Evolutionary conservation across 2,329 filamentous ascomycete genomes (phyloP).

Genomic region (Calycina marina): DNA sequence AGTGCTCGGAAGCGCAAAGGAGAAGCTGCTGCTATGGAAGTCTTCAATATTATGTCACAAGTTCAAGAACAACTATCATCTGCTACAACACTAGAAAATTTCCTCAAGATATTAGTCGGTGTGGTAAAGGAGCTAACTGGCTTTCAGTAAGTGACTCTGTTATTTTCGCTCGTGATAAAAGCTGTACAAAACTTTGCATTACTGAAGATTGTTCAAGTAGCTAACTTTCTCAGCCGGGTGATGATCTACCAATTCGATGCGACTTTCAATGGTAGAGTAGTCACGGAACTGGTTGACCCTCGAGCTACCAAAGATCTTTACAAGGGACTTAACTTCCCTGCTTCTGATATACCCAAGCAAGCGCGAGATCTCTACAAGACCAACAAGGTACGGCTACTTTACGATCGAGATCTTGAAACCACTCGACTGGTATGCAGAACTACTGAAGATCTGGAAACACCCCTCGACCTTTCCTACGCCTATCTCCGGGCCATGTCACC

Average conservation of each 20-base stretch:
- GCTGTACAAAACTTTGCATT: too few species aligned
- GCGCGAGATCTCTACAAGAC: constrained; percentile 79
- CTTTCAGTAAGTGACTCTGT: too few species aligned
- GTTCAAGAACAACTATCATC: constrained; percentile 75
- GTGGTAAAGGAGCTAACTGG: constrained; percentile 82
- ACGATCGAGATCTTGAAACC: constrained; percentile 69
- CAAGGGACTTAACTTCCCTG: constrained; percentile 78
- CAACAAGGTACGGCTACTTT: constrained; percentile 78
- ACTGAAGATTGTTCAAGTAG: too few species aligned
- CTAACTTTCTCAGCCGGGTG: too few species aligned
- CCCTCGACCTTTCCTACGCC: constrained; percentile 57
- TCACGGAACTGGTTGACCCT: constrained; percentile 26
- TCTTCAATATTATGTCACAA: constrained; percentile 85
- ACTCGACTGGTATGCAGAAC: constrained; percentile 70
- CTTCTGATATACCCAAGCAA: constrained; percentile 74
- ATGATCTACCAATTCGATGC: constrained; percentile 76
- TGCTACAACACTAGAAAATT: constrained; percentile 53
- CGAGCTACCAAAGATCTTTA: constrained; percentile 68
- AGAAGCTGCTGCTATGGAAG: constrained; percentile 73
- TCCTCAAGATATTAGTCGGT: constrained; percentile 70
- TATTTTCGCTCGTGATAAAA: too few species aligned
- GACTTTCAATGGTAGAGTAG: constrained; percentile 1
- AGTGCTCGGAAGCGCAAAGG: constrained; percentile 62
- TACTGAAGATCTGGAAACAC: constrained; percentile 54
- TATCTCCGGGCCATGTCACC: constrained; percentile 83